Percentiles rank a stretch among this genome's conserved stretches.
Conservation (phyloP, 495 filamentous ascomycete species). For the Podospora appendiculata region DNA sequence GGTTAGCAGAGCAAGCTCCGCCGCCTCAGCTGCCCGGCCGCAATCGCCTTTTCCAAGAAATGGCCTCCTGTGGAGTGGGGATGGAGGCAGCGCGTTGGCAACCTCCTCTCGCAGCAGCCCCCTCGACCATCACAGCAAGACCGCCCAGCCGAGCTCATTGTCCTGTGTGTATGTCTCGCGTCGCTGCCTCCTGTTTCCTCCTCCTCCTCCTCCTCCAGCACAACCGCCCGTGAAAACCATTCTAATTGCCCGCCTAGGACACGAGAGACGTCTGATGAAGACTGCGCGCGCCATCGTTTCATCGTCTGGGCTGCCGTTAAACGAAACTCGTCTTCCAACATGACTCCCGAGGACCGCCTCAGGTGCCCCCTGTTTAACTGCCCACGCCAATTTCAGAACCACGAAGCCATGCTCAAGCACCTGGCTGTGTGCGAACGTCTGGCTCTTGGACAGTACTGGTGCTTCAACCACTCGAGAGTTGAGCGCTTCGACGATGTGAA, state of each 20-base stretch:
- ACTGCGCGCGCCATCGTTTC: constrained; percentile 39
- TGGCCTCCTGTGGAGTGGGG: background rate
- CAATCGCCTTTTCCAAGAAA: background rate
- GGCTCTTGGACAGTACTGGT: constrained; percentile 37
- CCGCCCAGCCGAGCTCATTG: constrained; percentile 2
- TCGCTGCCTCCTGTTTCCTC: too few species aligned
- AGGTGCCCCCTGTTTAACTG: constrained; percentile 38
- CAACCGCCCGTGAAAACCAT: too few species aligned
- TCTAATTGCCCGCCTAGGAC: constrained; percentile 17
- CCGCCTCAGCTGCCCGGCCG: constrained; percentile 1
- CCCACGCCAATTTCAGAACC: constrained; percentile 30
- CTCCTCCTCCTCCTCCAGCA: too few species aligned
- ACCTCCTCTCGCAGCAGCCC: constrained; percentile 4
- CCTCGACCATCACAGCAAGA: background rate
- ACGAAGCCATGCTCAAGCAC: constrained; percentile 40
- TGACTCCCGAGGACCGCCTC: constrained; percentile 30
- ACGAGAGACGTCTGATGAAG: constrained; percentile 31
- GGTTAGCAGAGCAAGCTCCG: too few species aligned
- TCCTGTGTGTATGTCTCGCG: constrained; percentile 26
- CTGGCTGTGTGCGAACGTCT: constrained; percentile 33
- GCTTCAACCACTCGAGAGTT: constrained; percentile 38
- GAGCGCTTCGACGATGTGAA: constrained; percentile 41
- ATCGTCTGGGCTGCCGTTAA: constrained; percentile 44
- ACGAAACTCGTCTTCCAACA: constrained; percentile 36
- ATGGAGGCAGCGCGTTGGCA: background rate